Evolutionary conservation across 768 basidiomycete genomes (phyloP), one percentile per base, ranked within the genome.

Genomic region (Leccinum barrowsii): DNA sequence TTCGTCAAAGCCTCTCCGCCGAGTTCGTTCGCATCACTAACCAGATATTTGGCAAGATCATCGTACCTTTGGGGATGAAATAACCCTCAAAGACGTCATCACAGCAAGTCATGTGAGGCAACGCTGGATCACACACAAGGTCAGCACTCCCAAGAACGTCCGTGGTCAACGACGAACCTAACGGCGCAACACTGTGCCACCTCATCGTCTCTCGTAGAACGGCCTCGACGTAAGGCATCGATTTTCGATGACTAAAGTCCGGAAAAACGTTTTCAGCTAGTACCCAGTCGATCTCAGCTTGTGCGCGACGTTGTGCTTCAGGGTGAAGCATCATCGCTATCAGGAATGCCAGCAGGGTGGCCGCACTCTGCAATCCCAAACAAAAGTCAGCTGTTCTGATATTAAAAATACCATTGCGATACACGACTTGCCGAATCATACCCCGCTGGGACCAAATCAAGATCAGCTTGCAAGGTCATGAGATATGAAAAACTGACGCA

Each of bases 71-170:
- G 15, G 77, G 76, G 40, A 77, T 73, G 47, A 66, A 67, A 58
- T 75, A 75, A 1, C 77, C 80, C 2, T 77, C 73, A 57, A 79
- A 82, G 4, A 73, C 64, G 58, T 83, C 81, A 49, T 82, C 79
- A 7, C 61, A 40, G 17, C 50, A 57, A 19, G 71, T 73, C 60
- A 63, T 63, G 44, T 67, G 72, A 47, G 70, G 70, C 32, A 73
- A 34, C 28, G 70, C 70, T 71, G 44, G 32, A 50, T 54, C 19
- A 3, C n/a, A 28, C 17, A 19, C 26, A 32, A 4, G 5, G 28
- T 70, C 37, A 68, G 60, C 40, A 28, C 51, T 11, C 47, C 42
- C 7, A 47, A 52, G 21, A 24, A 34, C 8, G 10, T 13, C 1
- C 7, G 17, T n/a, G 1, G 2, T 48, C 42, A 6, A 26, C 28